Percentiles rank a stretch among this genome's conserved stretches.
Evolutionary conservation across 345 rosid genomes (phyloP).

Genomic region (Sisymbrium altissimum): DNA sequence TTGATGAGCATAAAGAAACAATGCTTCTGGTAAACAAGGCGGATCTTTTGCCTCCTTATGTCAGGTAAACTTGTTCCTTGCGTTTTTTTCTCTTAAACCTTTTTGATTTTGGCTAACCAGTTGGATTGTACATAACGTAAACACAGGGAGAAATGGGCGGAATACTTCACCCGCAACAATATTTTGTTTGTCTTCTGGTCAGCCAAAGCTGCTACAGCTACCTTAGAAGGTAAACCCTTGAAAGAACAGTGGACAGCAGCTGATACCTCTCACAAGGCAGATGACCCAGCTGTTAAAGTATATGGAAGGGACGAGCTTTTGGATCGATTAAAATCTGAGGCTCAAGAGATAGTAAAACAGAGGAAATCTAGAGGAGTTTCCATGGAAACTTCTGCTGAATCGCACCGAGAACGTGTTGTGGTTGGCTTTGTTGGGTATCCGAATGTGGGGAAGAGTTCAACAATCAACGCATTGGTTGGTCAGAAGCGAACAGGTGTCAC

Average conservation of each 20-base stretch:
- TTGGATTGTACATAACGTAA: conserved; percentile 4
- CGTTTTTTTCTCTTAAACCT: not conserved
- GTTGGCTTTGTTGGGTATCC: conserved; percentile 97
- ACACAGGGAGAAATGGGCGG: conserved; percentile 79
- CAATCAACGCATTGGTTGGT: conserved; percentile 90
- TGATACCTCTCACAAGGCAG: conserved; percentile 31
- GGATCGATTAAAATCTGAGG: conserved; percentile 64
- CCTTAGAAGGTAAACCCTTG: conserved; percentile 62
- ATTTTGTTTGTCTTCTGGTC: conserved; percentile 88
- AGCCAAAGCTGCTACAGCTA: conserved; percentile 86
- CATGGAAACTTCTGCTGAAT: conserved; percentile 25
- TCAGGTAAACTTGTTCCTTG: conserved; percentile 45
- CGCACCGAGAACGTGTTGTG: conserved; percentile 41
- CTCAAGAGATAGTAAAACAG: conserved; percentile 63
- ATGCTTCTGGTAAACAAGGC: conserved; percentile 93
- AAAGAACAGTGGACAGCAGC: conserved; percentile 38
- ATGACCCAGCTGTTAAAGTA: conserved; percentile 56
- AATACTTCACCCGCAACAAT: conserved; percentile 49
- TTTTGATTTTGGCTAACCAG: conserved; percentile 4
- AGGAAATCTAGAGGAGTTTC: conserved; percentile 42
- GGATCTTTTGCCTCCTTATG: conserved; percentile 73
- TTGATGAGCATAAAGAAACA: conserved; percentile 72
- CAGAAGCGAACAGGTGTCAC: conserved; percentile 93
- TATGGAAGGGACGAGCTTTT: conserved; percentile 83
- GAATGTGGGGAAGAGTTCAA: conserved; percentile 93